Base-by-base conservation (phyloP, 1,139 yeast species). In the Suhomyces atakaporum region DNA sequence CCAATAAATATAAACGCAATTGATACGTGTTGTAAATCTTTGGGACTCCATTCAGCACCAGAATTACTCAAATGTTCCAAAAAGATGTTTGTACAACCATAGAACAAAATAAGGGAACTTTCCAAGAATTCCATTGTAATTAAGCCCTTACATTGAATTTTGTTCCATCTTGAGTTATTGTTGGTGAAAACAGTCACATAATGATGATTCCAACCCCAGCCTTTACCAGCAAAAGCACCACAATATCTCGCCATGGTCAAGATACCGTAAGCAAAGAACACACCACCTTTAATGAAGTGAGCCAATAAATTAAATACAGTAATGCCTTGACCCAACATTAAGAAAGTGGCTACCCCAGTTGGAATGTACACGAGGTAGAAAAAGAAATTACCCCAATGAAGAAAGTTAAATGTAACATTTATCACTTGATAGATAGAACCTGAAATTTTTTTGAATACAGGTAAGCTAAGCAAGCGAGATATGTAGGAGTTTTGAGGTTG, bases 1-100 rank as follows among this genome's bases (percentile, higher is more conserved):
- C 98, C 97, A 51, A 92, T 73, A 58, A 74, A 92, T 78, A 92
- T 84, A 58, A 92, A 92, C 1, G 98, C 98, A 60, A 92, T 90
- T 11, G 96, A 87, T 8, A 73, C 95, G 59, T 92, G 98, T 63
- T 92, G 97, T 46, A 92, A 75, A 58, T 92, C 98, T 61, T 90
- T 90, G 27, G 95, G 85, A 8, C 86, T 70, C 96, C 97, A 92
- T 33, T 62, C 78, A 24, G 92, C 94, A 35, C 84, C 90, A 5
- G 95, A 84, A 37, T 58, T 60, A 7, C 75, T 57, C 48, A 92
- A 73, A 58, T 88, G 97, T 63, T 92, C 98, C 63, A 92, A 62
- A 55, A 92, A 92, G 21, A 92, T 71, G 58, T 92, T 90, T 16
- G 97, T 84, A 18, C 79, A 66, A 12, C 98, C 98, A 58, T 92